Evolutionary conservation across 1,284 basidiomycete species (phyloP).

Genomic region (Cryptococcus sp.): DNA sequence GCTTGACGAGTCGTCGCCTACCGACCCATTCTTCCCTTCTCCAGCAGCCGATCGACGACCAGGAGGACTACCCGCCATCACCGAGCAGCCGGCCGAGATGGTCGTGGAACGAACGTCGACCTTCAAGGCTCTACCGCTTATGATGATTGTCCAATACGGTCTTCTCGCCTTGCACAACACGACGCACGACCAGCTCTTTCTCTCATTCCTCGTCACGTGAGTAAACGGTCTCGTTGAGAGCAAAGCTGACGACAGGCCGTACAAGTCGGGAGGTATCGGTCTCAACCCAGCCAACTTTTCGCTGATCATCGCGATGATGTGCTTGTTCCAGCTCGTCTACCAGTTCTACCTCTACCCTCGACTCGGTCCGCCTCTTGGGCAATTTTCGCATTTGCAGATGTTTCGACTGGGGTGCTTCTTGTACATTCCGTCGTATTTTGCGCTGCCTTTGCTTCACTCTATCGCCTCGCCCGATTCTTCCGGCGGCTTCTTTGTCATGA

Average conservation of each 20-base stretch:
- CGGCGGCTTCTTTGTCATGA: conserved; percentile 45
- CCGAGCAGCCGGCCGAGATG: conserved; percentile 22
- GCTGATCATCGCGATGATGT: conserved; percentile 47
- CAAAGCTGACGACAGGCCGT: conserved; percentile 28
- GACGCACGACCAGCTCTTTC: conserved; percentile 46
- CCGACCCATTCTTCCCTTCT: conserved; percentile 36
- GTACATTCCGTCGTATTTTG: conserved; percentile 46
- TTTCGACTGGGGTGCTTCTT: conserved; percentile 44
- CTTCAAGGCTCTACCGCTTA: conserved; percentile 36
- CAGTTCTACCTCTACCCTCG: conserved; percentile 48
- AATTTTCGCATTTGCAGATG: conserved; percentile 46
- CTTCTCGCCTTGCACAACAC: conserved; percentile 46
- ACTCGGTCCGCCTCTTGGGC: conserved; percentile 46
- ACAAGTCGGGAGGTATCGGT: conserved; percentile 45
- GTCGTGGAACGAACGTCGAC: conserved; percentile 23
- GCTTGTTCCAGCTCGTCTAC: conserved; percentile 45
- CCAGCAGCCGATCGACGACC: conserved; percentile 11
- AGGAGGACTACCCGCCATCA: conserved; percentile 31
- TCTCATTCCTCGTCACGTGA: conserved; percentile 46
- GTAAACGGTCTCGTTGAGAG: conserved; percentile 6
- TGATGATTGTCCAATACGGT: conserved; percentile 46
- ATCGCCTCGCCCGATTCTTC: conserved; percentile 38
- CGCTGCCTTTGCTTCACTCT: conserved; percentile 41
- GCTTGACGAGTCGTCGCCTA: conserved; percentile 20
- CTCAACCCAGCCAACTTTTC: conserved; percentile 47